Base-by-base conservation (phyloP, 306 rosid species). In the Acacia crassicarpa region DNA sequence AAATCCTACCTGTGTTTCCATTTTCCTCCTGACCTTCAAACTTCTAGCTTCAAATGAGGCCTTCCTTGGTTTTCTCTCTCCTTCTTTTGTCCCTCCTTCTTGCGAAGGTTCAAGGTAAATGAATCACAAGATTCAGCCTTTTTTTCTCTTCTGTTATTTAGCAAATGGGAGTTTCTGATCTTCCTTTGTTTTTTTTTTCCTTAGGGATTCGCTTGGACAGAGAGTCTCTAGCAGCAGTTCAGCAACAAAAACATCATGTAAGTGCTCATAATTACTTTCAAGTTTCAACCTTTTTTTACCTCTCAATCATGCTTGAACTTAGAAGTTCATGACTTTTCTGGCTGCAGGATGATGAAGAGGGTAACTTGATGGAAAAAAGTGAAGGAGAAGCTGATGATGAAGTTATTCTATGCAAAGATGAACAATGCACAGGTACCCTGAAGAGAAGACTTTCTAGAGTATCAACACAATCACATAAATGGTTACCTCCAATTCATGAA, bases 151-250 rank as follows among this genome's bases (percentile, higher is more conserved):
- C 54, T 73, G 20, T 35, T 48, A 27, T 15, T n/a, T 6, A 12
- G 22, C 35, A 67, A 5, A 40, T 32, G 45, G 76, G 41, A 58
- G 43, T 68, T 70, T 83, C 63, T 82, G 78, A 75, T 27, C 10
- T 53, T 40, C 58, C 74, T 51, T 38, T 6, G 41, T 38, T 38
- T 63, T 76, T 12, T 23, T 61, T 73, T 30, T n/a, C 83, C 85
- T 73, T 78, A 92, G 98, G 97, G 68, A 89, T 93, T 74, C 94
- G 97, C 61, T 76, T 87, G 88, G 90, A 80, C 35, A 90, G 88
- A 80, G 88, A 74, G 56, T 77, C 87, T 62, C 78, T 71, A 45
- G 75, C 87, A 62, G 72, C 79, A 70, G 69, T 77, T 63, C 78
- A 45, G 74, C 88, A 80, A 49, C 86, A 80, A 13, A 85, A 85